Conservation (phyloP, 2,329 filamentous ascomycete species). For the Macrophomina phaseolina region DNA sequence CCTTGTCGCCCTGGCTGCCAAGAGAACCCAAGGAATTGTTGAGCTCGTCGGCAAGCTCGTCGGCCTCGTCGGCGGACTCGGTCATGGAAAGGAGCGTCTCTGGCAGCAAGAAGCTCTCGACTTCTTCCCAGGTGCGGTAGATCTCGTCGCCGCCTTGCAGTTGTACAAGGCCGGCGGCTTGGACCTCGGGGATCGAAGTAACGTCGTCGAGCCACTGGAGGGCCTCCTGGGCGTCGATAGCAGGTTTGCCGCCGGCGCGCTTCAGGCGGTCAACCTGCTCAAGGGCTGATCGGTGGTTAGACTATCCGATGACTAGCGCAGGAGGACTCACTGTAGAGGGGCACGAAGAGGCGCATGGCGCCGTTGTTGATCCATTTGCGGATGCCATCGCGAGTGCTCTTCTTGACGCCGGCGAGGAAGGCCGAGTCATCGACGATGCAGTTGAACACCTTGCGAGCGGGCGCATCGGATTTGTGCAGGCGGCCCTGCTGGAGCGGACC, state of each 20-base stretch:
- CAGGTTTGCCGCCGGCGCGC: slow-evolving; percentile 48
- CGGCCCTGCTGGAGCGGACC: slow-evolving; percentile 15
- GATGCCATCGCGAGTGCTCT: slow-evolving; percentile 58
- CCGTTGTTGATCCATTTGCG: slow-evolving; percentile 58
- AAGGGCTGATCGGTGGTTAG: slow-evolving; percentile 46
- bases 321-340: slow-evolving; percentile 53
- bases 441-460: slow-evolving; percentile 56
- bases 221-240: slow-evolving; percentile 54
- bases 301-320: slow-evolving; percentile 10
- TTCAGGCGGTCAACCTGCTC: slow-evolving; percentile 53
- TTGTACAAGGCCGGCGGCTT: slow-evolving; percentile 44
- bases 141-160: slow-evolving; percentile 56
- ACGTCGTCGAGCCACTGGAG: slow-evolving; percentile 59
- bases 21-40: slow-evolving; percentile 43
- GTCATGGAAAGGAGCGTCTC: slow-evolving; percentile 57
- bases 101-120: slow-evolving; percentile 56
- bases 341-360: slow-evolving; percentile 57
- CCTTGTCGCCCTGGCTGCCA: slow-evolving; percentile 42
- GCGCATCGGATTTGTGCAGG: slow-evolving; percentile 27
- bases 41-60: slow-evolving; percentile 45
- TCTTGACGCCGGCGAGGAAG: slow-evolving; percentile 57
- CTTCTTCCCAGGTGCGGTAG: slow-evolving; percentile 55
- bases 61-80: slow-evolving; percentile 45
- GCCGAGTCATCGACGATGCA: slow-evolving; percentile 60
- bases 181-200: slow-evolving; percentile 51